A percentile compares a stretch with the other conserved stretches of the same genome.
These are phyloP conservation scores for Fraxinus nigra DNA, from an alignment of 305 asterid species.

Conservation along the genomic window DNA sequence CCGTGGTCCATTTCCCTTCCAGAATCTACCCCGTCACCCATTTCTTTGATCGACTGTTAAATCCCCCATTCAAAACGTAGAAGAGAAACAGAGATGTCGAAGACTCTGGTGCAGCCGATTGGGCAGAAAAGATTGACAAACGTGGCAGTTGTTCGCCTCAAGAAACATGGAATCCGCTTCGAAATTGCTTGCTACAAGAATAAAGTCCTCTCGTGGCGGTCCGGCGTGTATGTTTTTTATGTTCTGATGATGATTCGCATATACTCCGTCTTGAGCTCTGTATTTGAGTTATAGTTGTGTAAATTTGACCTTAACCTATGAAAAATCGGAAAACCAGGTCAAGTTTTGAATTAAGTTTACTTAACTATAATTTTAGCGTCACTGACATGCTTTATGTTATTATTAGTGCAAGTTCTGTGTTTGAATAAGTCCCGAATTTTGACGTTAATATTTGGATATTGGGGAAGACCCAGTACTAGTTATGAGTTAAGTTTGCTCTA, in stretches of 20 bases:
- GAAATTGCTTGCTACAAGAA: conserved; percentile 94
- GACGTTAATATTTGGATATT: neutral
- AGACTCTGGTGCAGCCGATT: conserved; percentile 63
- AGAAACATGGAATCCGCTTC: conserved; percentile 73
- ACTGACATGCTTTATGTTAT: neutral
- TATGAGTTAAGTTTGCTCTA: neutral
- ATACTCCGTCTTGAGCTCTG: neutral
- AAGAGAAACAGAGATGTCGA: conserved; percentile 49
- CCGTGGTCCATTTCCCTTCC: neutral
- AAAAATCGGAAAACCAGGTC: neutral
- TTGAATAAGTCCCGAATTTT: neutral
- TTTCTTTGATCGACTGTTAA: neutral
- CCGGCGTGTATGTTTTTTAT: conserved; percentile 51
- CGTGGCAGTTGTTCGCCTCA: conserved; percentile 89
- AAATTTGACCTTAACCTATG: neutral
- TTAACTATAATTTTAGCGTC: neutral
- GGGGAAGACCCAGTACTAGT: neutral
- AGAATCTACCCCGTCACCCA: neutral
- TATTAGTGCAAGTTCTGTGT: neutral
- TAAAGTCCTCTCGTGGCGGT: conserved; percentile 92
- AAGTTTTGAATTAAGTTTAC: conserved; percentile 5
- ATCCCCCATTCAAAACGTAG: neutral
- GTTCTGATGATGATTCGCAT: neutral
- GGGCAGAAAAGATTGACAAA: conserved; percentile 89
- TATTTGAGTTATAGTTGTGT: neutral